These are phyloP conservation scores for Stromatinia cepivora DNA, from an alignment of 2,329 filamentous ascomycete species.

Conservation along the genomic window DNA sequence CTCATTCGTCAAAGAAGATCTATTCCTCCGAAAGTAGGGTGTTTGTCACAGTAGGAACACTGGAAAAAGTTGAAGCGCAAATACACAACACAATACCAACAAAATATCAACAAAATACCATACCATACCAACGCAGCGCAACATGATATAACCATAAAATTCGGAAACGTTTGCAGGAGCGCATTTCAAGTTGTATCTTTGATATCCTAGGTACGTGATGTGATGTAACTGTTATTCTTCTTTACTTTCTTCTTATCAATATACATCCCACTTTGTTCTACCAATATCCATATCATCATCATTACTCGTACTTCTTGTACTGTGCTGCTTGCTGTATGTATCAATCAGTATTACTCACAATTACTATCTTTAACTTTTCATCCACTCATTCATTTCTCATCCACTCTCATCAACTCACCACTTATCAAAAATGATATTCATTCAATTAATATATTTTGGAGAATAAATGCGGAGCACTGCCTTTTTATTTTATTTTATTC, in stretches of 20 bases:
- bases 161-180: constrained; percentile 1
- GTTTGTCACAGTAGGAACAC: background rate
- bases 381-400: background rate
- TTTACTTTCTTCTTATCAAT: background rate
- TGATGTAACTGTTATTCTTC: background rate
- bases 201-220: constrained; percentile 1
- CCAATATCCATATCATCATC: background rate
- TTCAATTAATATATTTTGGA: background rate
- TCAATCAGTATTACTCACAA: constrained; percentile 10
- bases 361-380: background rate
- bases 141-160: background rate
- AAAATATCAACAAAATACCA: background rate
- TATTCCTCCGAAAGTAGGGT: background rate
- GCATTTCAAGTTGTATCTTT: background rate
- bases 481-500: background rate
- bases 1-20: constrained; percentile 11
- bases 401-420: background rate
- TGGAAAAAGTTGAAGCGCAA: background rate
- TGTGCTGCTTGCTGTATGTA: background rate
- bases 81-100: background rate
- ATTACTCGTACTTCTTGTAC: background rate
- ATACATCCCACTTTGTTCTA: constrained; percentile 3
- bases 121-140: background rate
- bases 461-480: background rate
- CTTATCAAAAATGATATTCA: background rate